Conservation (phyloP, 2,329 filamentous ascomycete species). For the Neonectria neomacrospora region DNA sequence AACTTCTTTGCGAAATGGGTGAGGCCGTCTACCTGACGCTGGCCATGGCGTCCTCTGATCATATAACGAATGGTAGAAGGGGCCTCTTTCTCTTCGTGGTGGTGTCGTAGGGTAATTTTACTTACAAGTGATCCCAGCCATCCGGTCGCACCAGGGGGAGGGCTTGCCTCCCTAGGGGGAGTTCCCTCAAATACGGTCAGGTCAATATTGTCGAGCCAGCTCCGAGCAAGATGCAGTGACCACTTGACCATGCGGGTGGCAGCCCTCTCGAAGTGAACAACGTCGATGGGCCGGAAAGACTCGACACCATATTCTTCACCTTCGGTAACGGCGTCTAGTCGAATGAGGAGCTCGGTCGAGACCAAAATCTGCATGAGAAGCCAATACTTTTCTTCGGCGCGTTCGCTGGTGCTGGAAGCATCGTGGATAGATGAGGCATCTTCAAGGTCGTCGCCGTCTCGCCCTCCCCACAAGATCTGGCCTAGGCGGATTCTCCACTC, state of each 20-base stretch:
- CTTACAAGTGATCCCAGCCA: constrained; percentile 70
- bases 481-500: constrained; percentile 80
- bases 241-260: constrained; percentile 72
- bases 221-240: constrained; percentile 72
- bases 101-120: constrained; percentile 60
- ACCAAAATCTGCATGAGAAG: constrained; percentile 73
- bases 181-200: constrained; percentile 59
- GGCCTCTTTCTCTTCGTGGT: constrained; percentile 51
- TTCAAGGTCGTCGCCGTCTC: constrained; percentile 62
- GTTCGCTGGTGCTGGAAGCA: constrained; percentile 59
- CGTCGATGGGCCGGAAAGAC: constrained; percentile 64
- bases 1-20: constrained; percentile 72
- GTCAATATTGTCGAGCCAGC: constrained; percentile 75
- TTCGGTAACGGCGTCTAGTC: constrained; percentile 71
- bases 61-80: constrained; percentile 54
- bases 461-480: constrained; percentile 74
- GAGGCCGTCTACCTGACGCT: constrained; percentile 70
- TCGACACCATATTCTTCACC: constrained; percentile 66
- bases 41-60: constrained; percentile 65
- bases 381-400: constrained; percentile 74
- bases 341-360: constrained; percentile 72
- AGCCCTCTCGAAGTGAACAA: constrained; percentile 70
- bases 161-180: constrained; percentile 20
- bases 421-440: constrained; percentile 65
- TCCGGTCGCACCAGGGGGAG: constrained; percentile 32